Evolutionary conservation across 208 protist species (phyloP).

Genomic region (Leishmania arabica): DNA sequence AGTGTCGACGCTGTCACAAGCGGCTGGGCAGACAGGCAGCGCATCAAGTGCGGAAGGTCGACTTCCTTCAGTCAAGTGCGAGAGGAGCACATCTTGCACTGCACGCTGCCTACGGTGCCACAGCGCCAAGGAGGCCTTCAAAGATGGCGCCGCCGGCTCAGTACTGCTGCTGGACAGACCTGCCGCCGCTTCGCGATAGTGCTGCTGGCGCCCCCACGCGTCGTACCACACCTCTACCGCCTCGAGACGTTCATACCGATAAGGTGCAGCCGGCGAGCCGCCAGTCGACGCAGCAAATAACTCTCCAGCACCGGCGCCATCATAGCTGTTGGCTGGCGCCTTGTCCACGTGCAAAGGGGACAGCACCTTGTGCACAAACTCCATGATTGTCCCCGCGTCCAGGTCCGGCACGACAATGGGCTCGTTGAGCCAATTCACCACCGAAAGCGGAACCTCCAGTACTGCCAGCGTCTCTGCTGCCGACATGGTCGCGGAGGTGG

Average conservation of each 20-base stretch:
- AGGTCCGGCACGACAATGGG: slow-evolving; percentile 18
- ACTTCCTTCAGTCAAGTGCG: slow-evolving; percentile 1
- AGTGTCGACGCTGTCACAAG: not conserved
- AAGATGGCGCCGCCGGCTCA: not conserved
- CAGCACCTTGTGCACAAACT: not conserved
- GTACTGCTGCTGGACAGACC: not conserved
- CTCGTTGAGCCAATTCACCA: slow-evolving; percentile 14
- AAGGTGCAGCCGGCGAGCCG: not conserved
- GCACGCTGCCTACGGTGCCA: slow-evolving; percentile 4
- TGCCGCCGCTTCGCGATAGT: not conserved
- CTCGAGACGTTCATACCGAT: not conserved
- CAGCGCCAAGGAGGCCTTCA: not conserved
- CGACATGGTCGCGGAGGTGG: too few relatives aligned
- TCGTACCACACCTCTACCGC: slow-evolving; percentile 6
- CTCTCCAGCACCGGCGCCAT: not conserved
- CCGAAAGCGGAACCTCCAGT: slow-evolving; percentile 15
- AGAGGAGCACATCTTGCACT: slow-evolving; percentile 1
- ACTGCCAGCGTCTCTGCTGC: slow-evolving; percentile 5
- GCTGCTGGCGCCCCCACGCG: slow-evolving; percentile 12
- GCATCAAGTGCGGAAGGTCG: not conserved
- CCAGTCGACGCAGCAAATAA: not conserved
- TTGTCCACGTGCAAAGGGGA: not conserved
- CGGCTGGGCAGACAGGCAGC: not conserved
- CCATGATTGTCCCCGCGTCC: not conserved
- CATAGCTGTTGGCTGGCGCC: not conserved